phyloP scores from a whole-genome alignment of 1,284 basidiomycete species.

The Trametes versicolor region DNA sequence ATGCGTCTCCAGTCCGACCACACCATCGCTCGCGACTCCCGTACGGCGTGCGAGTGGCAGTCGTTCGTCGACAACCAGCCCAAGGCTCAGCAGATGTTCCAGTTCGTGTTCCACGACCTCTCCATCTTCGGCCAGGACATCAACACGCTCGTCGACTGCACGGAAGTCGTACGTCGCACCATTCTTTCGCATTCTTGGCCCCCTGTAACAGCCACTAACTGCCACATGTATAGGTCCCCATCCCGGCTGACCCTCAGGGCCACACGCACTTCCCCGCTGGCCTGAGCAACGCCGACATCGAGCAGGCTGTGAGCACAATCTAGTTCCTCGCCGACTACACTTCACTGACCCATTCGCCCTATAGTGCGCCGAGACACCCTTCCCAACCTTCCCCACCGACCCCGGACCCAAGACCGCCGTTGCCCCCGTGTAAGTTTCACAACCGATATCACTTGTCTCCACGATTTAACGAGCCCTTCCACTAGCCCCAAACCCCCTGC shows the following conservation, averaged over 20 bases:
- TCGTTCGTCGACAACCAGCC: constrained; percentile 40
- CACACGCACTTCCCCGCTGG: constrained; percentile 31
- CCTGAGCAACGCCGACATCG: constrained; percentile 29
- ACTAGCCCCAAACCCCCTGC: constrained; percentile 16
- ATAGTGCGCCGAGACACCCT: constrained; percentile 30
- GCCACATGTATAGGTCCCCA: constrained; percentile 10
- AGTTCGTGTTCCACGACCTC: constrained; percentile 35
- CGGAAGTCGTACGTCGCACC: constrained; percentile 35
- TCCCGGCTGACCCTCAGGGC: constrained; percentile 19
- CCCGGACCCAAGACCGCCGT: constrained; percentile 33
- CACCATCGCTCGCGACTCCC: constrained; percentile 36
- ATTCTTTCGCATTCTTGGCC: background rate
- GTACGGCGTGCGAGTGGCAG: constrained; percentile 47
- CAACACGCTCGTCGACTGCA: constrained; percentile 37
- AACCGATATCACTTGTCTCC: background rate
- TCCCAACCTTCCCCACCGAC: constrained; percentile 32
- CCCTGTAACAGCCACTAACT: background rate
- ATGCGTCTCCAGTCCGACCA: constrained; percentile 46
- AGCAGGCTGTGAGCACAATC: constrained; percentile 34
- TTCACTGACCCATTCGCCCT: background rate
- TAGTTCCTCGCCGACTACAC: background rate
- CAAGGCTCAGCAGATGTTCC: constrained; percentile 35
- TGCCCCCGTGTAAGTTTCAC: constrained; percentile 24
- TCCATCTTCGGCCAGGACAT: constrained; percentile 35
- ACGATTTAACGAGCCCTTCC: background rate